Evolutionary conservation across 2,329 filamentous ascomycete genomes (phyloP).

Genomic region (Parafenestella ontariensis): DNA sequence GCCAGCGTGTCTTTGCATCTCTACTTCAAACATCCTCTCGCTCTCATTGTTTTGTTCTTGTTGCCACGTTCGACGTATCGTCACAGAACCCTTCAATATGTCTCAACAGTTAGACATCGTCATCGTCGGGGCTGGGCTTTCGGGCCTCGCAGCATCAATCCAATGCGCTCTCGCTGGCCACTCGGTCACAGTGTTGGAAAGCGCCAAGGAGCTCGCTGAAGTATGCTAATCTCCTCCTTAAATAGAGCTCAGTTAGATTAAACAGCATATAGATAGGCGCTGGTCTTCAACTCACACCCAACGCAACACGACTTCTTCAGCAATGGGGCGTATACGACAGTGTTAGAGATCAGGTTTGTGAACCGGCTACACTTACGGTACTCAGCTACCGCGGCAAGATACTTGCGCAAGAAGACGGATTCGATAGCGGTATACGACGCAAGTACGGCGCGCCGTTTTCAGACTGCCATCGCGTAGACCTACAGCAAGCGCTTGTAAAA

Average conservation of each 20-base stretch:
- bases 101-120: conserved; percentile 30
- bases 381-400: conserved; percentile 60
- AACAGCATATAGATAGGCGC: conserved; percentile 38
- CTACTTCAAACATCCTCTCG: background rate
- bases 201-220: conserved; percentile 52
- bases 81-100: too few relatives aligned
- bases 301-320: conserved; percentile 58
- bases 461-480: conserved; percentile 68
- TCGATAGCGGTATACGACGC: conserved; percentile 59
- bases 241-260: background rate
- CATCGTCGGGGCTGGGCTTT: conserved; percentile 51
- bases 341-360: conserved; percentile 47
- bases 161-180: conserved; percentile 51
- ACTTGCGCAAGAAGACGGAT: conserved; percentile 60
- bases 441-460: conserved; percentile 66
- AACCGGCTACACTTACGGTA: conserved; percentile 60
- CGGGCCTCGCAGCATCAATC: conserved; percentile 54
- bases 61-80: background rate
- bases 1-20: background rate
- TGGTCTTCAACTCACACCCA: conserved; percentile 47
- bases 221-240: conserved; percentile 29
- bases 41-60: too few relatives aligned
- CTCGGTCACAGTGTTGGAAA: conserved; percentile 52
- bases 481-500: conserved; percentile 62
- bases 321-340: conserved; percentile 58